phyloP scores from a whole-genome alignment of 441 rosid species.

The Populus hybrid region DNA sequence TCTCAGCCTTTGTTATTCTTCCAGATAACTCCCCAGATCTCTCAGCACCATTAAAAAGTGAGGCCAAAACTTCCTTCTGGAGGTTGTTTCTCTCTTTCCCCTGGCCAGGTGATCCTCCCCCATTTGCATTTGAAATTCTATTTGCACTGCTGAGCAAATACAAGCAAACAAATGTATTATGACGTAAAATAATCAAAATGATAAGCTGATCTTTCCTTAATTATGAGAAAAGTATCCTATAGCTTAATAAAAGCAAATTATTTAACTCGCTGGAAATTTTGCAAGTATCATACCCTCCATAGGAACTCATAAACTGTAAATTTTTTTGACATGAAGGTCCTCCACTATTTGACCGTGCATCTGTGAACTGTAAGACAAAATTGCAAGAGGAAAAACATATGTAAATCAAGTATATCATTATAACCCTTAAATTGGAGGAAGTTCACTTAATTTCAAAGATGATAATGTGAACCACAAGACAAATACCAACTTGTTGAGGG shows the following conservation, averaged over 20 bases:
- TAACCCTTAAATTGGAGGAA: not conserved
- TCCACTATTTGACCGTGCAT: conserved; percentile 16
- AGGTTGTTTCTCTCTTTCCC: conserved; percentile 28
- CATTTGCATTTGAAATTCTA: conserved; percentile 22
- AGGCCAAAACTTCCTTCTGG: conserved; percentile 42
- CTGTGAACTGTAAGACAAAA: conserved; percentile 20
- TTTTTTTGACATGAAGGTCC: conserved; percentile 19
- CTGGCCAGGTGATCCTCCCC: conserved; percentile 19
- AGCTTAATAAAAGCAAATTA: conserved; percentile 1
- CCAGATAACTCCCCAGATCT: conserved; percentile 28
- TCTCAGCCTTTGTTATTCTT: conserved; percentile 14
- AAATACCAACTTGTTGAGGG: not conserved
- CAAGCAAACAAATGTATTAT: conserved; percentile 5
- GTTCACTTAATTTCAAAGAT: not conserved
- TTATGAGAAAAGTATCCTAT: conserved; percentile 7
- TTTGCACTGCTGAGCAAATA: conserved; percentile 11
- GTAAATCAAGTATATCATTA: no score
- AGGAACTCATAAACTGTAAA: conserved; percentile 8
- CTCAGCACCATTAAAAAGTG: conserved; percentile 36
- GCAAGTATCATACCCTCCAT: conserved; percentile 20
- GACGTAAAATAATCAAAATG: not conserved
- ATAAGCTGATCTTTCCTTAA: conserved; percentile 1
- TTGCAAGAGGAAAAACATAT: not conserved
- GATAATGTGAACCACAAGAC: not conserved
- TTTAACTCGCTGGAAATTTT: not conserved